phyloP scores from a whole-genome alignment of 2,329 filamentous ascomycete genomes.

The Phoma sp. region DNA sequence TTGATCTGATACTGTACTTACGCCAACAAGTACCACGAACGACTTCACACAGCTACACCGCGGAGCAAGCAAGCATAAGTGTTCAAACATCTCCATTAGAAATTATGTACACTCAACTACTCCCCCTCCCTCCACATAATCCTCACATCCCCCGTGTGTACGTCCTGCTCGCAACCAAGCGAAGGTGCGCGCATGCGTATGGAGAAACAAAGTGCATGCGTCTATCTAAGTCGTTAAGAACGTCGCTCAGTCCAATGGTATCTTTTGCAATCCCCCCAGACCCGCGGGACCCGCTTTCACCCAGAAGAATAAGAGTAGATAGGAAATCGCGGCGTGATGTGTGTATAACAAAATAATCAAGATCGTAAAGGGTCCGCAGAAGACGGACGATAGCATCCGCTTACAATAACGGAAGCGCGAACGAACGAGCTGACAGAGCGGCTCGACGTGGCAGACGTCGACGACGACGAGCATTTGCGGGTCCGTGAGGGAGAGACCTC shows the following conservation, averaged over 20 bases:
- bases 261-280: slow-evolving; percentile 4
- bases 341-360: not conserved
- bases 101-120: slow-evolving; percentile 9
- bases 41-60: no score
- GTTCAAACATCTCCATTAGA: slow-evolving; percentile 12
- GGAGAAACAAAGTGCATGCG: not conserved
- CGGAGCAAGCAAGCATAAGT: not conserved
- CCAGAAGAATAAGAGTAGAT: not conserved
- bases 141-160: slow-evolving; percentile 1
- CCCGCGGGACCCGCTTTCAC: not conserved
- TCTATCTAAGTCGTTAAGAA: slow-evolving; percentile 1
- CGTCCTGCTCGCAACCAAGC: not conserved
- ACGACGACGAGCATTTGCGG: slow-evolving; percentile 10
- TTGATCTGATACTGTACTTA: no score
- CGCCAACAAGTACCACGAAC: no score
- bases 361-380: not conserved
- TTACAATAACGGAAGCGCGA: slow-evolving; percentile 8
- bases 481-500: slow-evolving; percentile 1
- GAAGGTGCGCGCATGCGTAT: slow-evolving; percentile 3
- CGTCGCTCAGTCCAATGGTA: slow-evolving; percentile 10
- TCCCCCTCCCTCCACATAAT: not conserved
- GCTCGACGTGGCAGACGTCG: slow-evolving; percentile 3
- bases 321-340: slow-evolving; percentile 4
- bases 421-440: slow-evolving; percentile 8
- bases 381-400: slow-evolving; percentile 11